A percentile compares a stretch with the other conserved stretches of the same genome.
Evolutionary conservation across 2,329 filamentous ascomycete species (phyloP).

Genomic region (Amesomyces nigricolor): DNA sequence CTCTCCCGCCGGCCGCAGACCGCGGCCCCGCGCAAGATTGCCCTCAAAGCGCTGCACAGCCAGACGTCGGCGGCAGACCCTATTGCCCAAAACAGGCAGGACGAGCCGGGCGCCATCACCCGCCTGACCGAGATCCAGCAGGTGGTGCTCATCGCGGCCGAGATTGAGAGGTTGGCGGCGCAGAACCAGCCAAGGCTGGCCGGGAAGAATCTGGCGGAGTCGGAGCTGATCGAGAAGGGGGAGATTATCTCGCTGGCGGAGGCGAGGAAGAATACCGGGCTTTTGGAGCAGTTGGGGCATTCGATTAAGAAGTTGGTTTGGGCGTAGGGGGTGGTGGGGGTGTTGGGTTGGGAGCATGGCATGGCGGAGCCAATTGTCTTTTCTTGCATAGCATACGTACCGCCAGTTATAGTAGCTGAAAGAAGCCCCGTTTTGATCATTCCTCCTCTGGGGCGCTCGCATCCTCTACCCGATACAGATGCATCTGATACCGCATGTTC

Average conservation of each 20-base stretch:
- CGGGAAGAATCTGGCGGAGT: constrained; percentile 37
- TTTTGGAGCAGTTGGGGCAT: constrained; percentile 83
- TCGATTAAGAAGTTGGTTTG: constrained; percentile 92
- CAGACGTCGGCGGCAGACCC: constrained; percentile 52
- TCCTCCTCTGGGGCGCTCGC: constrained; percentile 5
- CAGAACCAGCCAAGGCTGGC: constrained; percentile 39
- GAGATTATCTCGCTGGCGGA: constrained; percentile 82
- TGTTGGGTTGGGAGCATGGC: background rate
- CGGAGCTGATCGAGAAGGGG: constrained; percentile 46
- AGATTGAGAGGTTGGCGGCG: constrained; percentile 65
- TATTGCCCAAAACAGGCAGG: constrained; percentile 15
- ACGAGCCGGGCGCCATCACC: constrained; percentile 36
- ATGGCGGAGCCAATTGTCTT: background rate
- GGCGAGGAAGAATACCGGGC: constrained; percentile 78
- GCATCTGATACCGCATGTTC: constrained; percentile 92
- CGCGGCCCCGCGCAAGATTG: constrained; percentile 39
- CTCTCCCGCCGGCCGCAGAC: constrained; percentile 35
- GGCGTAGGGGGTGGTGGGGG: constrained; percentile 38
- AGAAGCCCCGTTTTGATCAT: background rate
- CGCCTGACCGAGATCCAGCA: constrained; percentile 49
- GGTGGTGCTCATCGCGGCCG: constrained; percentile 62
- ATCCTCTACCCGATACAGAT: constrained; percentile 57
- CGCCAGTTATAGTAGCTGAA: background rate
- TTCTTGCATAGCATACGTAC: background rate
- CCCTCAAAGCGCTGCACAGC: constrained; percentile 50